Evolutionary conservation across 1,284 basidiomycete genomes (phyloP).

Genomic region (Melampsora larici-populina): DNA sequence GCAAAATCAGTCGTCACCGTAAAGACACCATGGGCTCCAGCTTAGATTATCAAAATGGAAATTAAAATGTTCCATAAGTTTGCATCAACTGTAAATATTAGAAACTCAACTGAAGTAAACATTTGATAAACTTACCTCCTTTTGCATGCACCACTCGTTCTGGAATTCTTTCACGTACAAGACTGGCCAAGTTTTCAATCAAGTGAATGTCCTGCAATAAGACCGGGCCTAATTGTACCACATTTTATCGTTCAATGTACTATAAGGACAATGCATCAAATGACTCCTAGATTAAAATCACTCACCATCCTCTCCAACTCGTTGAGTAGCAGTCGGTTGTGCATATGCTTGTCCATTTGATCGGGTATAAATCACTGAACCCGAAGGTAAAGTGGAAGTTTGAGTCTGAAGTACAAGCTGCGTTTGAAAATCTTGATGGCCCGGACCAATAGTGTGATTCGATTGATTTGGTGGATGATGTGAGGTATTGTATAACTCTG

Average conservation of each 20-base stretch:
- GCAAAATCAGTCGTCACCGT: constrained; percentile 19
- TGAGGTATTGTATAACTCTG: no score
- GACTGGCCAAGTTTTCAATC: constrained; percentile 81
- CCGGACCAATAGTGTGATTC: neutral
- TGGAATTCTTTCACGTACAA: constrained; percentile 89
- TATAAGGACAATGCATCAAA: neutral
- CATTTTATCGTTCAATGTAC: no score
- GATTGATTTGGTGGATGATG: neutral
- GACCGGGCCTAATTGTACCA: neutral
- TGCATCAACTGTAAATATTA: neutral
- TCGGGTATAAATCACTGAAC: constrained; percentile 45
- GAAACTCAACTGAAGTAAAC: neutral
- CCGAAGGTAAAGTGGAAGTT: constrained; percentile 10
- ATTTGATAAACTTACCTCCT: constrained; percentile 45
- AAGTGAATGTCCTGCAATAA: constrained; percentile 43
- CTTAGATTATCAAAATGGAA: neutral
- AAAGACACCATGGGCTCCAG: constrained; percentile 17
- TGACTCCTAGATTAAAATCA: neutral
- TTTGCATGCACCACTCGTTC: constrained; percentile 71
- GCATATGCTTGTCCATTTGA: constrained; percentile 47
- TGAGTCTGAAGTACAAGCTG: neutral
- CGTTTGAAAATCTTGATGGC: neutral
- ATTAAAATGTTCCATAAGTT: no score
- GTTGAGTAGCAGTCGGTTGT: constrained; percentile 45
- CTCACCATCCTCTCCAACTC: constrained; percentile 10